Conservation (phyloP, 257 asterid genomes). For the Eucommia ulmoides region DNA sequence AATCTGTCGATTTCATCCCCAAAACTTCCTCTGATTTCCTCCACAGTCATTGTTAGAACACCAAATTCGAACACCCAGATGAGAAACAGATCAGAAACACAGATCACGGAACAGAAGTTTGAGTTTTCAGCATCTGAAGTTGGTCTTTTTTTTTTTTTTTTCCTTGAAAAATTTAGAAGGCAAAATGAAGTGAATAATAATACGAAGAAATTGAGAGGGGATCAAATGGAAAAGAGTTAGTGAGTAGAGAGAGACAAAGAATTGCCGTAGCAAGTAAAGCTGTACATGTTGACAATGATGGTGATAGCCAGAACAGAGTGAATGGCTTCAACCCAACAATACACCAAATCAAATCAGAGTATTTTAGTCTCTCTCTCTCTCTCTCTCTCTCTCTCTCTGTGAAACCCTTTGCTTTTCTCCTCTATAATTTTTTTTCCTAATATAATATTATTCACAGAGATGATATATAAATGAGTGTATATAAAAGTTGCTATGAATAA, state of each 20-base stretch:
- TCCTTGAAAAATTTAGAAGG: conserved; percentile 18
- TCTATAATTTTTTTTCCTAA: conserved; percentile 5
- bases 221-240: conserved; percentile 15
- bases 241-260: conserved; percentile 11
- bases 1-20: conserved; percentile 33
- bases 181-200: conserved; percentile 10
- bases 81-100: conserved; percentile 9
- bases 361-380: conserved; percentile 12
- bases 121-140: conserved; percentile 14
- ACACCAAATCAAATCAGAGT: conserved; percentile 36
- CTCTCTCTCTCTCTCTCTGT: conserved; percentile 13
- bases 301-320: conserved; percentile 37
- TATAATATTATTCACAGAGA: conserved; percentile 4
- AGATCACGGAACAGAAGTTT: conserved; percentile 15
- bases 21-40: conserved; percentile 26
- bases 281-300: conserved; percentile 47
- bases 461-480: conserved; percentile 14
- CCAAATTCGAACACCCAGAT: conserved; percentile 13
- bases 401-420: conserved; percentile 28
- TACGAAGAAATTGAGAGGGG: conserved; percentile 8
- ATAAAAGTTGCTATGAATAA: conserved; percentile 15
- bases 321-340: conserved; percentile 43
- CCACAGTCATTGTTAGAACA: conserved; percentile 47
- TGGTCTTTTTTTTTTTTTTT: conserved; percentile 17
- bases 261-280: conserved; percentile 14